phyloP scores from a whole-genome alignment of 257 asterid genomes.

The Solanum sitiens region DNA sequence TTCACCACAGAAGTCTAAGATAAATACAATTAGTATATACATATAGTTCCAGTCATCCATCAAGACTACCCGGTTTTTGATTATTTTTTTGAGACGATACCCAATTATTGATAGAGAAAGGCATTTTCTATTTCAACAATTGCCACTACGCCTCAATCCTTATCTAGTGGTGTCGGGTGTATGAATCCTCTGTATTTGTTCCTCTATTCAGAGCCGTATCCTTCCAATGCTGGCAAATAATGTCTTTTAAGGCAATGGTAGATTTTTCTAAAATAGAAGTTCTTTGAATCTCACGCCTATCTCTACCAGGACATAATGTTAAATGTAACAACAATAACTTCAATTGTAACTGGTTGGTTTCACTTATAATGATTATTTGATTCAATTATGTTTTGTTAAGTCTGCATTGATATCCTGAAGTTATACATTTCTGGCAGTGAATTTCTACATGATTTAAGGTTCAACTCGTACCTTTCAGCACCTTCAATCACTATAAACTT shows the following conservation, averaged over 20 bases:
- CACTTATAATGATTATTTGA: not conserved
- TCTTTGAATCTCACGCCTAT: not conserved
- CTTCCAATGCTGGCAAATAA: not conserved
- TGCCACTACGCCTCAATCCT: not conserved
- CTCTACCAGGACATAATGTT: not conserved
- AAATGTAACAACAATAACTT: not conserved
- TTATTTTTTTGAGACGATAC: not conserved
- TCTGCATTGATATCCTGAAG: not conserved
- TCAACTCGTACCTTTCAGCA: not conserved
- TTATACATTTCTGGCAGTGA: not conserved
- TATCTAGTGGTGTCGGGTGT: not conserved
- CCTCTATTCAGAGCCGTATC: not conserved
- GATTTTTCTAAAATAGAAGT: not conserved
- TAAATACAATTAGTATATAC: not conserved
- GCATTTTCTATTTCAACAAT: not conserved
- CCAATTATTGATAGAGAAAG: not conserved
- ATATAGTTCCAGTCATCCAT: not conserved
- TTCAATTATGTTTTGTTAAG: not conserved
- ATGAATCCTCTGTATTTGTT: not conserved
- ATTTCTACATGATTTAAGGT: not conserved
- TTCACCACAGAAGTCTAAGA: not conserved
- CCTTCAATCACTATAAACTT: not conserved
- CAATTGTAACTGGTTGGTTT: not conserved
- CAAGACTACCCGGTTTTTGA: not conserved
- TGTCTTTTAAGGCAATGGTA: not conserved